Evolutionary conservation across 495 filamentous ascomycete species (phyloP).

Genomic region (Hyaloscypha finlandica): DNA sequence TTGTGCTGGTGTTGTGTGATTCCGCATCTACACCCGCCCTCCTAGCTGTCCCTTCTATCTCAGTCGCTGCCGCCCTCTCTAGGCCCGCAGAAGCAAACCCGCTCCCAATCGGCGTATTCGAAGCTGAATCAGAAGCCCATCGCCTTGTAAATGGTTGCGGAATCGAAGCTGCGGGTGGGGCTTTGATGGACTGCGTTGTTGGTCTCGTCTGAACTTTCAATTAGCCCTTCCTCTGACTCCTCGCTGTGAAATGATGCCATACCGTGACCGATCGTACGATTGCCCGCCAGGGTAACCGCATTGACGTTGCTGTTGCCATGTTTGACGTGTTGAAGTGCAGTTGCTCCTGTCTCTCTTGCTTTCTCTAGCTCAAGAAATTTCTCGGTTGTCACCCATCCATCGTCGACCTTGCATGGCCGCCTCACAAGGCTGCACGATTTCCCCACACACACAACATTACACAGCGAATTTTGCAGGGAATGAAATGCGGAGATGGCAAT

Average conservation of each 20-base stretch:
- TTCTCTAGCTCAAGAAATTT: constrained; percentile 17
- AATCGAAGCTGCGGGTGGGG: background rate
- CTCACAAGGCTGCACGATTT: constrained; percentile 1
- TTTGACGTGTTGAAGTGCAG: background rate
- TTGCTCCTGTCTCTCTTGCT: background rate
- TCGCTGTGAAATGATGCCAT: background rate
- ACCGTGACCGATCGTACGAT: constrained; percentile 6
- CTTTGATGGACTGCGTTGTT: background rate
- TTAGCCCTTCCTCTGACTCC: background rate
- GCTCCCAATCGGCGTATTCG: background rate
- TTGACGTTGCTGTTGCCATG: constrained; percentile 25
- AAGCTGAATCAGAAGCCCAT: background rate
- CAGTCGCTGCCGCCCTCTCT: too few species aligned
- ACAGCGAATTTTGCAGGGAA: background rate
- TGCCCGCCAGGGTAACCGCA: constrained; percentile 21
- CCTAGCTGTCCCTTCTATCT: too few species aligned
- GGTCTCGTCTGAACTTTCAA: background rate
- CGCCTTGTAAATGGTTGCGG: background rate
- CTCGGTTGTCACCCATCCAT: constrained; percentile 5
- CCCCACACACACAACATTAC: background rate
- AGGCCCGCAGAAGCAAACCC: background rate
- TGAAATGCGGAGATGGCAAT: background rate
- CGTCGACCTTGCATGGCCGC: background rate
- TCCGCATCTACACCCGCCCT: too few species aligned
- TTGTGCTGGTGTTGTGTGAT: background rate